Evolutionary conservation across 768 basidiomycete species (phyloP).

Genomic region (Lentinula aciculospora): DNA sequence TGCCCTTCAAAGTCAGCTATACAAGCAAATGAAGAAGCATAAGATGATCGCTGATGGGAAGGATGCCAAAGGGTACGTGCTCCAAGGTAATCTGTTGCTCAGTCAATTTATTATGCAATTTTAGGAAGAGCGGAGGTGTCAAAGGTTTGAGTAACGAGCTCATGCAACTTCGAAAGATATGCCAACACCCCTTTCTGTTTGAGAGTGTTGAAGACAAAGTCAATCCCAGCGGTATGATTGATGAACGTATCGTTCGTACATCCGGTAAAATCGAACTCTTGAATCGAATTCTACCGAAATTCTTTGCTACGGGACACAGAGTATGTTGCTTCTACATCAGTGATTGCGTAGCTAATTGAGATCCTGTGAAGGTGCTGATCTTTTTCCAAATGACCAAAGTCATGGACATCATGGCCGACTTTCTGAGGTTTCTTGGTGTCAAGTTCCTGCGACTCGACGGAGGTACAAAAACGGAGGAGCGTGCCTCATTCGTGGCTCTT

Average conservation of each 20-base stretch:
- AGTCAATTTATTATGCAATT: constrained; percentile 4
- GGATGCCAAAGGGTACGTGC: constrained; percentile 64
- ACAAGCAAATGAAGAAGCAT: constrained; percentile 97
- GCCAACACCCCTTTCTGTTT: constrained; percentile 96
- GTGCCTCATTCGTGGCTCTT: constrained; percentile 75
- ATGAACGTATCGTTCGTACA: constrained; percentile 79
- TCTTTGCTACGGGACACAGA: constrained; percentile 88
- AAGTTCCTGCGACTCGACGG: constrained; percentile 93
- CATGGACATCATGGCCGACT: constrained; percentile 98
- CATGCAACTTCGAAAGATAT: constrained; percentile 97
- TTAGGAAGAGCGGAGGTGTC: constrained; percentile 69
- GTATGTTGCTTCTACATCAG: constrained; percentile 32
- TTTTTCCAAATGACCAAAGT: constrained; percentile 99
- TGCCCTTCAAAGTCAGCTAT: constrained; percentile 84
- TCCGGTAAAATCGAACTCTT: constrained; percentile 94
- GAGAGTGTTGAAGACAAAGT: constrained; percentile 93
- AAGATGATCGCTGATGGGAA: constrained; percentile 92
- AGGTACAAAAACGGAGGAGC: constrained; percentile 93
- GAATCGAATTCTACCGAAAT: constrained; percentile 88
- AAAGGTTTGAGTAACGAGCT: constrained; percentile 92
- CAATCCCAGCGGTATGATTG: constrained; percentile 74
- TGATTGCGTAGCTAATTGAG: constrained; percentile 3
- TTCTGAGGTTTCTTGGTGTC: constrained; percentile 81
- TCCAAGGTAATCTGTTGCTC: not conserved
- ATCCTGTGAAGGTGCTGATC: constrained; percentile 69